Evolutionary conservation across 2,329 filamentous ascomycete genomes (phyloP).

Genomic region (Stagonosporopsis cucurbitacearum): DNA sequence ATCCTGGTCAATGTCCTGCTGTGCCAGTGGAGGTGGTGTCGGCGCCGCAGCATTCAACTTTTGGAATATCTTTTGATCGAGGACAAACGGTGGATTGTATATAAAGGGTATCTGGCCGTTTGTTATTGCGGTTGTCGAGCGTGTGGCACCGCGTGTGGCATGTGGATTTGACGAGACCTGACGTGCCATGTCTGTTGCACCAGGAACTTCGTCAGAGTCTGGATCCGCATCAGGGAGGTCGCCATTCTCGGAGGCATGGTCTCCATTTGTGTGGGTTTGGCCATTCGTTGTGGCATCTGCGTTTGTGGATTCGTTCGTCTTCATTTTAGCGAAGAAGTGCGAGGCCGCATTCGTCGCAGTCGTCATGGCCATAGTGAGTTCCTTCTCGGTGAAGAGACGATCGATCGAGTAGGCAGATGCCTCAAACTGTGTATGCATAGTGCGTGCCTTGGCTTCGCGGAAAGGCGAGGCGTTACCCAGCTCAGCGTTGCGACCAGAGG

Average conservation of each 20-base stretch:
- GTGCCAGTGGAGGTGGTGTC: conserved; percentile 51
- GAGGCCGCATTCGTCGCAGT: conserved; percentile 66
- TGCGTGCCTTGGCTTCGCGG: conserved; percentile 60
- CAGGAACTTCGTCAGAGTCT: conserved; percentile 49
- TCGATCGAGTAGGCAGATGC: conserved; percentile 67
- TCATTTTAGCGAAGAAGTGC: conserved; percentile 63
- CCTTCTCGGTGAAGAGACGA: conserved; percentile 71
- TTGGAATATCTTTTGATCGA: conserved; percentile 54
- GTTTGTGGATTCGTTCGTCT: conserved; percentile 40
- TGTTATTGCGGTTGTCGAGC: conserved; percentile 57
- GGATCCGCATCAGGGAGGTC: conserved; percentile 49
- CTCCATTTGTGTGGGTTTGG: conserved; percentile 42
- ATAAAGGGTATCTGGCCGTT: conserved; percentile 53
- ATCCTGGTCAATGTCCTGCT: conserved; percentile 57
- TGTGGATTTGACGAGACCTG: conserved; percentile 65
- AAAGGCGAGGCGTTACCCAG: conserved; percentile 58
- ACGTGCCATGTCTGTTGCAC: conserved; percentile 65
- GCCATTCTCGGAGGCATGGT: conserved; percentile 43
- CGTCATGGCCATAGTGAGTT: conserved; percentile 67
- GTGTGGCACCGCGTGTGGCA: conserved; percentile 58
- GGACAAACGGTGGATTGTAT: conserved; percentile 51
- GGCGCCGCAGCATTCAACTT: conserved; percentile 58
- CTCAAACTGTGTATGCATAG: conserved; percentile 62
- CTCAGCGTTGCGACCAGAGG: conserved; percentile 55
- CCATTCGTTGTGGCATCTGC: conserved; percentile 42